phyloP scores from a whole-genome alignment of 1,284 basidiomycete species.

The Malassezia slooffiae region DNA sequence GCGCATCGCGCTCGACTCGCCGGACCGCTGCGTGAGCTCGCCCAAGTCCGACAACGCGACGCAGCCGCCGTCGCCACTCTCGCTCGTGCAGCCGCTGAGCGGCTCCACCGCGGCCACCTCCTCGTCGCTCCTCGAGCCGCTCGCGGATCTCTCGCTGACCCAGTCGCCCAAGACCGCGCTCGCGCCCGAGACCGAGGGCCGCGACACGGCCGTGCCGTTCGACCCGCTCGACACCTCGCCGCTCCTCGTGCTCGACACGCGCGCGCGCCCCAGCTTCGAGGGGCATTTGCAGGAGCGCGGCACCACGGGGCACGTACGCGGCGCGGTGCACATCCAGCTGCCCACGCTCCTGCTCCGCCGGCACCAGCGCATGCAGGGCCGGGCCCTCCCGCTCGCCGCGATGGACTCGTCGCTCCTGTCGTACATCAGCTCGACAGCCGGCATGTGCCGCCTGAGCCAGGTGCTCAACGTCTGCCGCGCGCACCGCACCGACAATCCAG shows the following conservation, averaged over 20 bases:
- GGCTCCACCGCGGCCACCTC: too few species aligned
- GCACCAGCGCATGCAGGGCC: slow-evolving; percentile 10
- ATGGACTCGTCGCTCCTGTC: slow-evolving; percentile 4
- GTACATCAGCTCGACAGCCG: slow-evolving; percentile 4
- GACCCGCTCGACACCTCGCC: background rate
- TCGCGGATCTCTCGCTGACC: too few species aligned
- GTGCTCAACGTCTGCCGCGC: background rate
- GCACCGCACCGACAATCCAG: background rate
- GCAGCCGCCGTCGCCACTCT: too few species aligned
- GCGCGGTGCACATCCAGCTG: slow-evolving; percentile 11
- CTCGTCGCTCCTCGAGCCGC: too few species aligned
- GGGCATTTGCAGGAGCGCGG: background rate
- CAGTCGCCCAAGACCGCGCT: too few species aligned
- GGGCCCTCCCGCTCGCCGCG: slow-evolving; percentile 1
- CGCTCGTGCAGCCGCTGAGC: too few species aligned
- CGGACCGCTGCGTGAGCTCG: too few species aligned
- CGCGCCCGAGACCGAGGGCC: too few species aligned
- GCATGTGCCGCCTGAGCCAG: background rate
- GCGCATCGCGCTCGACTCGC: too few species aligned
- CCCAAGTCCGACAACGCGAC: too few species aligned
- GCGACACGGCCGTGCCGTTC: background rate
- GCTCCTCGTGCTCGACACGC: slow-evolving; percentile 13
- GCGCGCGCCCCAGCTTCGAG: slow-evolving; percentile 4
- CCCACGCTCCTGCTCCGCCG: slow-evolving; percentile 11
- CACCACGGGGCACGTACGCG: slow-evolving; percentile 5